phyloP scores from a whole-genome alignment of 352 stramenopile species.

The Globisporangium recalcitrans region DNA sequence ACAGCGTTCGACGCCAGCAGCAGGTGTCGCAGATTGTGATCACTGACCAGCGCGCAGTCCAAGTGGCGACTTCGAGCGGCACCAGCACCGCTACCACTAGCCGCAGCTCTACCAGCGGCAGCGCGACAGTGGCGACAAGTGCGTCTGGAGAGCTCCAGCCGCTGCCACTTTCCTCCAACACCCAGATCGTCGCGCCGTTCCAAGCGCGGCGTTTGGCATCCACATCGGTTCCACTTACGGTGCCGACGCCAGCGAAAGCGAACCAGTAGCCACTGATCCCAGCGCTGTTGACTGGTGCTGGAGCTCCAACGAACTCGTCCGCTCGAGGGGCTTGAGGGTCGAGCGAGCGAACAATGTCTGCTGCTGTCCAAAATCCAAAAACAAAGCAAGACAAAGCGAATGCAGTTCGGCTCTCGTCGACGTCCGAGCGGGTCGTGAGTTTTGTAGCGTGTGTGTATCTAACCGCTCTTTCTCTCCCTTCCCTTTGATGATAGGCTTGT shows the following conservation, averaged over 20 bases:
- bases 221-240: neutral
- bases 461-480: neutral
- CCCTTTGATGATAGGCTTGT: neutral
- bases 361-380: neutral
- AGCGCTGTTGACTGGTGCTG: neutral
- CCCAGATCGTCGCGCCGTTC: slow-evolving; percentile 9
- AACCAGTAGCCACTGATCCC: neutral
- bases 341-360: neutral
- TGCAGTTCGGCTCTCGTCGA: neutral
- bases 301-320: neutral
- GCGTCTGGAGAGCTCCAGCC: neutral
- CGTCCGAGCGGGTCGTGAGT: neutral
- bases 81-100: neutral
- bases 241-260: neutral
- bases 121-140: neutral
- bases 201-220: neutral
- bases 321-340: neutral
- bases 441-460: neutral
- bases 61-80: neutral
- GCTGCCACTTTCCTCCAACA: slow-evolving; percentile 8
- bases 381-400: neutral
- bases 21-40: neutral
- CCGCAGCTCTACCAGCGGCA: neutral
- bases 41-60: neutral
- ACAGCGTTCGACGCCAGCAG: neutral